Percentiles rank a stretch among this genome's conserved stretches.
These are phyloP conservation scores for Pistacia vera DNA, from an alignment of 345 rosid genomes.

Conservation along the genomic window DNA sequence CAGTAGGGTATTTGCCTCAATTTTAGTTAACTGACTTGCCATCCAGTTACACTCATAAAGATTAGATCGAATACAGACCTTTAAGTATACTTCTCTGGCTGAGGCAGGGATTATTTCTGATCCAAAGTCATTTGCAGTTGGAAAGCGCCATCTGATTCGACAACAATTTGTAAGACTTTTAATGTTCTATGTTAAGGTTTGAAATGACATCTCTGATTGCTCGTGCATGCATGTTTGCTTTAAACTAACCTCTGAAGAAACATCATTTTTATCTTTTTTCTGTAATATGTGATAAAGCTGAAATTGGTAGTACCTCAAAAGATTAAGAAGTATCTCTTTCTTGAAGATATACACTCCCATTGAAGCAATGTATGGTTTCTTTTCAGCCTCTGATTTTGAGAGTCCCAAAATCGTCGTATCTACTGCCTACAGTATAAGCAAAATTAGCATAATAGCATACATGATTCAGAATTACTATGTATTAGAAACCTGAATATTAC, in stretches of 20 bases:
- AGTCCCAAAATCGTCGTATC: constrained; percentile 89
- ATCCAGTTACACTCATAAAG: not conserved
- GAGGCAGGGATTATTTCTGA: constrained; percentile 97
- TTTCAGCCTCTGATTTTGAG: constrained; percentile 68
- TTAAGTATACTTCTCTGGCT: constrained; percentile 67
- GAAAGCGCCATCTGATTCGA: constrained; percentile 87
- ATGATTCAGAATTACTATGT: not conserved
- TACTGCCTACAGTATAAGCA: constrained; percentile 55
- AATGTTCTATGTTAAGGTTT: not conserved
- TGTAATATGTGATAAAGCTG: not conserved
- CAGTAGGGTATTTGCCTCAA: not conserved
- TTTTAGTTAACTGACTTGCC: not conserved
- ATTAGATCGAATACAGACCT: constrained; percentile 40
- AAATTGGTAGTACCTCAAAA: constrained; percentile 63
- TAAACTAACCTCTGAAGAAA: too few relatives aligned
- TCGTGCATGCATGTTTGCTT: not conserved
- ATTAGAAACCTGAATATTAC: constrained; percentile 32
- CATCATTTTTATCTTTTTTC: not conserved
- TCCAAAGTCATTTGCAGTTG: constrained; percentile 97
- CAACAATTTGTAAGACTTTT: not conserved
- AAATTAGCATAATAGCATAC: constrained; percentile 5
- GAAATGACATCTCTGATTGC: not conserved
- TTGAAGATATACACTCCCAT: constrained; percentile 98
- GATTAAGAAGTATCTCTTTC: constrained; percentile 91
- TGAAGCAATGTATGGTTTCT: constrained; percentile 95